Percentiles rank a stretch among this genome's conserved stretches.
Conservation (phyloP, 2,329 filamentous ascomycete species). For the Fusarium chuoi region DNA sequence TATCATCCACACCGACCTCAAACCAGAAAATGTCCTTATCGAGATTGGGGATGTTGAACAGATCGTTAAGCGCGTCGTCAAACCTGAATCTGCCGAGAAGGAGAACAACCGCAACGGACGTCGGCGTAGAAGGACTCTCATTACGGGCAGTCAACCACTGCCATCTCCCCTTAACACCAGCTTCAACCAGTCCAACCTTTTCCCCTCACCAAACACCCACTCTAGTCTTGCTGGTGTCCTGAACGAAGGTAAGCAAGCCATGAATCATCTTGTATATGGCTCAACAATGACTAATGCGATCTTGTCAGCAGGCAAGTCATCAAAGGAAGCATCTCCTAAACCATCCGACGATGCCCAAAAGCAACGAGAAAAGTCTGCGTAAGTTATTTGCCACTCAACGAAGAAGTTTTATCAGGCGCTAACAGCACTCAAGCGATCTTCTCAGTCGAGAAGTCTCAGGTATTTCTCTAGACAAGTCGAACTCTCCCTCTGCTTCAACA, state of each 20-base stretch:
- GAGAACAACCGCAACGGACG: constrained; percentile 93
- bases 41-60: constrained; percentile 99
- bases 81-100: constrained; percentile 78
- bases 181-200: constrained; percentile 84
- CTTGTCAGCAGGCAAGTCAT: constrained; percentile 46
- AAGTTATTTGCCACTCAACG: constrained; percentile 52
- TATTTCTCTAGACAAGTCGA: constrained; percentile 86
- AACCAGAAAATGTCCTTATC: constrained; percentile 97
- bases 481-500: constrained; percentile 59
- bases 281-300: constrained; percentile 19
- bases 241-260: constrained; percentile 72
- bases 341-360: constrained; percentile 75
- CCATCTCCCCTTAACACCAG: constrained; percentile 93
- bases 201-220: constrained; percentile 70
- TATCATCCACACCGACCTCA: constrained; percentile 97
- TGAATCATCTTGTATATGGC: too few species aligned
- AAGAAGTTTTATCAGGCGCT: not conserved
- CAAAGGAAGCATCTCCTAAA: constrained; percentile 60
- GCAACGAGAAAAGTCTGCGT: constrained; percentile 93
- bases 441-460: constrained; percentile 93
- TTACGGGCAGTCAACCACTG: constrained; percentile 95
- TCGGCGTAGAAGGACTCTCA: constrained; percentile 88
- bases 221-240: constrained; percentile 87
- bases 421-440: constrained; percentile 71
- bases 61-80: constrained; percentile 95